A percentile compares a stretch with the other conserved stretches of the same genome.
phyloP scores from a whole-genome alignment of 108 stramenopile species.

The Mediolabrus comicus region DNA sequence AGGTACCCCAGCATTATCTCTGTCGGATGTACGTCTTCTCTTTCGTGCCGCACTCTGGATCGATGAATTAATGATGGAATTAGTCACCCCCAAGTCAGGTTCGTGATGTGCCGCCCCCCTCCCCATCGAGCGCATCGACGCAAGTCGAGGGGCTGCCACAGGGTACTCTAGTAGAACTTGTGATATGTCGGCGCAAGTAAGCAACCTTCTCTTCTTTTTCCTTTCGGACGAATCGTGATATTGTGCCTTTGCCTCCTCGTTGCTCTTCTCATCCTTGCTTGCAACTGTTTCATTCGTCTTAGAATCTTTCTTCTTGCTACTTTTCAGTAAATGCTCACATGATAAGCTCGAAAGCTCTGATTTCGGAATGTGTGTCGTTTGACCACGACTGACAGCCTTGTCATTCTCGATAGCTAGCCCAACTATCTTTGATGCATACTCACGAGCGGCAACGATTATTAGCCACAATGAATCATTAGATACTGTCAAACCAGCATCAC shows the following conservation, averaged over 20 bases:
- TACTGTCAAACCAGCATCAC: slow-evolving; percentile 45
- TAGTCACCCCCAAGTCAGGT: not conserved
- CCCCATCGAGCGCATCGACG: not conserved
- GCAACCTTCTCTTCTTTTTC: not conserved
- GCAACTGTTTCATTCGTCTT: not conserved
- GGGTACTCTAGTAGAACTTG: not conserved
- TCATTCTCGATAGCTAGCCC: slow-evolving; percentile 42
- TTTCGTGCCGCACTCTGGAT: not conserved
- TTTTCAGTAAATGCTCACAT: not conserved
- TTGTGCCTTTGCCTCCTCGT: not conserved
- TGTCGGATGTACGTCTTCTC: not conserved
- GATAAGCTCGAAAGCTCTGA: slow-evolving; percentile 5
- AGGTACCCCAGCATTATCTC: not conserved
- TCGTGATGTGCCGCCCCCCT: not conserved
- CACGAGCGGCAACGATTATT: slow-evolving; percentile 60
- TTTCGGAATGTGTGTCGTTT: slow-evolving; percentile 15
- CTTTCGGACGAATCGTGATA: too few species aligned
- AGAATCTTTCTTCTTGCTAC: not conserved
- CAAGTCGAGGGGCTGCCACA: not conserved
- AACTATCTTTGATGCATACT: slow-evolving; percentile 50
- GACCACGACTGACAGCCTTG: slow-evolving; percentile 9
- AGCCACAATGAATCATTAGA: slow-evolving; percentile 78
- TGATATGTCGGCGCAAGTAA: not conserved
- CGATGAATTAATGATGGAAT: not conserved
- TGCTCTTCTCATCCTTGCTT: not conserved